Base-by-base conservation (phyloP, 73 alveolate genomes). In the Tetrahymena borealis region DNA sequence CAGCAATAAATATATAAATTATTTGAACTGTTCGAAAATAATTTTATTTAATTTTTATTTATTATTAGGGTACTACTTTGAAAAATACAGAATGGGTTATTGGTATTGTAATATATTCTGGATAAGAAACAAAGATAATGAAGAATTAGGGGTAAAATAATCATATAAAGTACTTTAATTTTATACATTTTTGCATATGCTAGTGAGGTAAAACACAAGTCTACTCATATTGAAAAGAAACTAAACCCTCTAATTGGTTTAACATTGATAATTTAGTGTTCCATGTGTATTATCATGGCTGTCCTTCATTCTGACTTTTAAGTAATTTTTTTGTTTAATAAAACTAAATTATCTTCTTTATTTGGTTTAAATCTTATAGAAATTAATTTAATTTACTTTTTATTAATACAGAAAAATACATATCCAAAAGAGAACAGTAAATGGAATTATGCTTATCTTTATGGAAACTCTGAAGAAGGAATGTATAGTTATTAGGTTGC, bases 71-170 rank as follows among this genome's bases (percentile, higher is more conserved):
- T 8, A 92, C 96, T 15, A 94, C 91, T 7, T 41, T 94, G 39
- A 94, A 92, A 31, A 94, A 94, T 37, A 94, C 96, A 16, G 91
- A 94, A 39, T 94, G 96, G 96, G 90, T 94, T 2, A 79, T 94
- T n/a, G 96, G 96, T 33, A 28, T 94, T 13, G 96, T 94, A 40
- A 90, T 94, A 12, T 94, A 94, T 77, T 42, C 96, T 39, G 96
- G 96, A 4, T 90, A 94, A 40, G 92, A 94, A 41, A 90, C 95
- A 28, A 94, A 94, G 43, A 94, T 94, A 91, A 94, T 94, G 91
- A 77, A 79, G 31, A 92, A 39, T 78, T 41, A 92, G 11, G 95
- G 95, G 60, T 38, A 92, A 35, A n/a, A 18, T 39, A 33, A n/a
- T 39, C 28, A 0, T 15, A 3, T 7, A 60, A 24, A 24, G 7